These are phyloP conservation scores for Neurospora sp. DNA, from an alignment of 495 filamentous ascomycete genomes.

Conservation along the genomic window DNA sequence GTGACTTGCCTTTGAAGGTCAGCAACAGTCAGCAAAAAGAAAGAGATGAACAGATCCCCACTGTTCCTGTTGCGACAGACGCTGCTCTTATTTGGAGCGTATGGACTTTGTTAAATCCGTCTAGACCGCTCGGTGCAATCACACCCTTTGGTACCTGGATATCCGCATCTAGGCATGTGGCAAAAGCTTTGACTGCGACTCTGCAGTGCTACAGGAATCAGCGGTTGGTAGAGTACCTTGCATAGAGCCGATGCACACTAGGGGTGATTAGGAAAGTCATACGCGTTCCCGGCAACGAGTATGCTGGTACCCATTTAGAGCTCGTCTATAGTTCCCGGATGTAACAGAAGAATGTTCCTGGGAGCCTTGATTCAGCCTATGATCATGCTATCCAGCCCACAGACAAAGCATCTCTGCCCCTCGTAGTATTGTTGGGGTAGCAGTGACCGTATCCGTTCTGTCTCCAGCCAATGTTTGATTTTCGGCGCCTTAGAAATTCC, in stretches of 20 bases:
- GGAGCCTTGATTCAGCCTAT: neutral
- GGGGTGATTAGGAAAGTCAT: neutral
- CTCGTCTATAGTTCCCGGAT: neutral
- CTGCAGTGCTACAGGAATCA: neutral
- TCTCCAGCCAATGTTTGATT: too few relatives aligned
- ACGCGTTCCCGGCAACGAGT: neutral
- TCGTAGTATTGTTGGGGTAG: too few relatives aligned
- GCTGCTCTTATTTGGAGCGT: neutral
- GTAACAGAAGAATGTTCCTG: neutral
- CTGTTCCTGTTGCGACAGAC: neutral
- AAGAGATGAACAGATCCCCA: neutral
- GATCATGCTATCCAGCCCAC: neutral
- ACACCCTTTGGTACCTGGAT: neutral
- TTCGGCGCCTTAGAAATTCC: too few relatives aligned
- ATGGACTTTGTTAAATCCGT: neutral
- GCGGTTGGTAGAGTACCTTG: neutral
- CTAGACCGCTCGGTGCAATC: neutral
- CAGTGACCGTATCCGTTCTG: too few relatives aligned
- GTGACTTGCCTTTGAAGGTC: neutral
- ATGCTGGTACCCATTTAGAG: neutral
- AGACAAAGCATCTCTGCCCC: neutral
- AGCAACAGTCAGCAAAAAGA: neutral
- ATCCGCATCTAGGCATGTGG: neutral
- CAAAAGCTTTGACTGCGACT: neutral
- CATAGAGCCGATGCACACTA: neutral